Percentiles rank a stretch among this genome's conserved stretches.
These are phyloP conservation scores for Tanacetum coccineum DNA, from an alignment of 129 eudicot genomes.

Conservation along the genomic window DNA sequence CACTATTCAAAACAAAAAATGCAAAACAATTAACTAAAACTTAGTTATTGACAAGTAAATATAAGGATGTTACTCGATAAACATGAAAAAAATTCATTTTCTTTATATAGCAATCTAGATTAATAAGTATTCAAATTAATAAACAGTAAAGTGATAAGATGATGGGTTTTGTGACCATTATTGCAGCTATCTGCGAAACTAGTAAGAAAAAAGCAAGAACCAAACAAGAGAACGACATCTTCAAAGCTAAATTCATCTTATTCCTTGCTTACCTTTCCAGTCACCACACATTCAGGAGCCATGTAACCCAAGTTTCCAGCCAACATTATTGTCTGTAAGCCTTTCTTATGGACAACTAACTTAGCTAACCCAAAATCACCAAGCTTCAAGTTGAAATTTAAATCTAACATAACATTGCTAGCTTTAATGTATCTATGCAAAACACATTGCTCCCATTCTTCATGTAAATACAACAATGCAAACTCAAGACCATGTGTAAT, in stretches of 20 bases:
- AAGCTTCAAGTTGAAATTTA: neutral
- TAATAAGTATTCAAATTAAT: no score
- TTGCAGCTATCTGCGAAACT: no score
- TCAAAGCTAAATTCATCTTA: neutral
- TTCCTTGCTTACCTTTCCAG: constrained; percentile 1
- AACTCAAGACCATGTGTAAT: neutral
- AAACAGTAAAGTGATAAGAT: no score
- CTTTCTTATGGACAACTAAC: neutral
- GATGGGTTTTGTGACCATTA: no score
- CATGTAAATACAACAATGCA: neutral
- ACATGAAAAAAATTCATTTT: no score
- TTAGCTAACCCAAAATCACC: constrained; percentile 12
- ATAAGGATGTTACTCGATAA: no score
- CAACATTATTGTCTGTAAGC: neutral
- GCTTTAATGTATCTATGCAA: neutral
- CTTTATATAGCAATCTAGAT: no score
- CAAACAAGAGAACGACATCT: no score
- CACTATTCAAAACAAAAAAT: no score
- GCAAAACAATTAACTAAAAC: no score
- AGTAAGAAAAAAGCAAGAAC: no score
- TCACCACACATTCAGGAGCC: constrained; percentile 10
- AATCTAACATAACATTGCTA: constrained; percentile 2
- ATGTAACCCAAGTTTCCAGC: neutral
- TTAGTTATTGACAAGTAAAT: no score
- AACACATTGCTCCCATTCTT: constrained; percentile 14